Evolutionary conservation across 2,329 filamentous ascomycete species (phyloP).

Genomic region (Hymenoscyphus occultus): DNA sequence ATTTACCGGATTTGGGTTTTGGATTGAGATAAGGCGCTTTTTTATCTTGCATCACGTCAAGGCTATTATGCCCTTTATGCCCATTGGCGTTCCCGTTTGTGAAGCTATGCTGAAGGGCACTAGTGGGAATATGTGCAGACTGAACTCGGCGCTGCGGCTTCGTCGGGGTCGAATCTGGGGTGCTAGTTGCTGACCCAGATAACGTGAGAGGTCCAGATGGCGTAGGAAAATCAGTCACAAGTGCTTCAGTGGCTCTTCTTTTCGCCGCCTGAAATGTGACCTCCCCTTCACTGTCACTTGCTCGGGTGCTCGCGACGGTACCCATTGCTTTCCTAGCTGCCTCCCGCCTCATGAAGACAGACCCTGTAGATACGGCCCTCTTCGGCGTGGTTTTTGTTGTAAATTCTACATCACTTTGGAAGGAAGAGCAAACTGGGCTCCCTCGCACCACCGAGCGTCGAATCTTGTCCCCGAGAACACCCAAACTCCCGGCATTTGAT

Average conservation of each 20-base stretch:
- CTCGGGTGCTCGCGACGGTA: slow-evolving; percentile 22
- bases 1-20: slow-evolving; percentile 28
- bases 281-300: slow-evolving; percentile 33
- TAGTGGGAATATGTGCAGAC: slow-evolving; percentile 28
- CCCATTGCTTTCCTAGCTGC: slow-evolving; percentile 26
- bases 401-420: slow-evolving; percentile 20
- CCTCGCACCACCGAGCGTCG: slow-evolving; percentile 22
- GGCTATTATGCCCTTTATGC: slow-evolving; percentile 13
- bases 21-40: slow-evolving; percentile 7
- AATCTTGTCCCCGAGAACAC: slow-evolving; percentile 24
- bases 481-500: slow-evolving; percentile 21
- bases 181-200: slow-evolving; percentile 17
- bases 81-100: slow-evolving; percentile 13
- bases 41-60: slow-evolving; percentile 9
- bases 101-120: slow-evolving; percentile 20
- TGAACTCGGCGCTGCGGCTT: slow-evolving; percentile 24
- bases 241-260: slow-evolving; percentile 15
- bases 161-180: slow-evolving; percentile 26
- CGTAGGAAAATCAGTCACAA: slow-evolving; percentile 7
- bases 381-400: slow-evolving; percentile 38
- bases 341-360: slow-evolving; percentile 44
- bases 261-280: slow-evolving; percentile 13
- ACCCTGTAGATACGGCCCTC: slow-evolving; percentile 46
- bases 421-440: slow-evolving; percentile 12
- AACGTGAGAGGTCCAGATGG: slow-evolving; percentile 16